Evolutionary conservation across 129 eudicot genomes (phyloP), one percentile per base, ranked within the genome.

Genomic region (Escallonia rubra): DNA sequence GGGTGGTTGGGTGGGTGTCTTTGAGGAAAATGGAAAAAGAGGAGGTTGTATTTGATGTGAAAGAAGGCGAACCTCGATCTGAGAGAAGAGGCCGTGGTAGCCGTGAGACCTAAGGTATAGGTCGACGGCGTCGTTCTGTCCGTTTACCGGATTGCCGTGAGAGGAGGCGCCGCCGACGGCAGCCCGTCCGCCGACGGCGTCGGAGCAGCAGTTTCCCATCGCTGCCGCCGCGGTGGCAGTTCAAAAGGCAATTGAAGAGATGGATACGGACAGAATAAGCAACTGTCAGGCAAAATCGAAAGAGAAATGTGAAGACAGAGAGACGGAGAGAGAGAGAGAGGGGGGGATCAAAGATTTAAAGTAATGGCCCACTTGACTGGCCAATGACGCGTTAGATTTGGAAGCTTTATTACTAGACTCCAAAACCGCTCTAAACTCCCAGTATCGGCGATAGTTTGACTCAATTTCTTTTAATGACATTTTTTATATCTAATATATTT

Each of bases 171-270:
- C 89, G 65, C 86, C 90, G 66, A 89, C 84, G 46, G 96, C 88
- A 50, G 85, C 62, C 12, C 68, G 90, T 4, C 92, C 96, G 9
- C 82, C 87, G 58, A 77, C 81, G 39, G 39, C 73, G 68, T 86
- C 88, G 74, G 87, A 81, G 81, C 85, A 93, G 80, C 98, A 93
- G 72, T 89, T 93, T 41, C 98, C 98, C 98, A 93, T 86, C 60
- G 84, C 81, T 74, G 79, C 73, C 72, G 72, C 41, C 55, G 15
- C 59, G 14, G 34, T 54, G 13, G 40, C 68, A 65, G 23, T 34
- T 44, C 12, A 10, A 8, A 3, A 14, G 47, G 41, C 10, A 5
- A 38, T 46, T 46, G 50, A 1, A 55, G 47, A 45, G 69, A 61
- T 39, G 63, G 9, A n/a, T 59, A 23, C 34, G 34, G 34, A 23